These are phyloP conservation scores for Sungouiozyma intestinalis DNA, from an alignment of 805 yeast species.

Conservation along the genomic window DNA sequence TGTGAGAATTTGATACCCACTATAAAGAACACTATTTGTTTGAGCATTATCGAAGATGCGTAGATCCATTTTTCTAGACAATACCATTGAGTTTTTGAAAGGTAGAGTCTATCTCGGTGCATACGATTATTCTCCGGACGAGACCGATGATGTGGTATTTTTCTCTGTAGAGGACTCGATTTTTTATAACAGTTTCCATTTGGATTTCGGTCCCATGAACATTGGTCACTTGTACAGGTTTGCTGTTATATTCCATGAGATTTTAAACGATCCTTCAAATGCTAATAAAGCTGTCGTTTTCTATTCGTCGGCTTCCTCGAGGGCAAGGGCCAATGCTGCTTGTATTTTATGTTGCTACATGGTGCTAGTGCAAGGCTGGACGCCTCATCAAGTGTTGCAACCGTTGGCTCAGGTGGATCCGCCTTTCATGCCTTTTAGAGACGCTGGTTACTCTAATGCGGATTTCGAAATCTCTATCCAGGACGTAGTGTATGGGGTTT, in stretches of 20 bases:
- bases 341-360: slow-evolving; percentile 89
- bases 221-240: slow-evolving; percentile 88
- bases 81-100: slow-evolving; percentile 29
- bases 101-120: slow-evolving; percentile 85
- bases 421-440: slow-evolving; percentile 90
- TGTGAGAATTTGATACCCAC: no score
- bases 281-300: slow-evolving; percentile 84
- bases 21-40: no score
- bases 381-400: slow-evolving; percentile 94
- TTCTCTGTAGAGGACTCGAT: slow-evolving; percentile 89
- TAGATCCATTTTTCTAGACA: slow-evolving; percentile 25
- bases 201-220: slow-evolving; percentile 94
- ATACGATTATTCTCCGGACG: slow-evolving; percentile 67
- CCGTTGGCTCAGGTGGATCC: slow-evolving; percentile 88
- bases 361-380: slow-evolving; percentile 93
- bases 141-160: slow-evolving; percentile 64
- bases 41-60: slow-evolving; percentile 17
- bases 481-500: slow-evolving; percentile 89
- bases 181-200: slow-evolving; percentile 89
- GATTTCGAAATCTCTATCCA: slow-evolving; percentile 91
- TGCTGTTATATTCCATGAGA: slow-evolving; percentile 89
- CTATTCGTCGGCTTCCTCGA: slow-evolving; percentile 73
- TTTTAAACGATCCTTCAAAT: slow-evolving; percentile 74
- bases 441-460: slow-evolving; percentile 94
- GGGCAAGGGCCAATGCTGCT: slow-evolving; percentile 86